Evolutionary conservation across 2,329 filamentous ascomycete genomes (phyloP), one percentile per base, ranked within the genome.

Genomic region (Fonsecaea erecta): DNA sequence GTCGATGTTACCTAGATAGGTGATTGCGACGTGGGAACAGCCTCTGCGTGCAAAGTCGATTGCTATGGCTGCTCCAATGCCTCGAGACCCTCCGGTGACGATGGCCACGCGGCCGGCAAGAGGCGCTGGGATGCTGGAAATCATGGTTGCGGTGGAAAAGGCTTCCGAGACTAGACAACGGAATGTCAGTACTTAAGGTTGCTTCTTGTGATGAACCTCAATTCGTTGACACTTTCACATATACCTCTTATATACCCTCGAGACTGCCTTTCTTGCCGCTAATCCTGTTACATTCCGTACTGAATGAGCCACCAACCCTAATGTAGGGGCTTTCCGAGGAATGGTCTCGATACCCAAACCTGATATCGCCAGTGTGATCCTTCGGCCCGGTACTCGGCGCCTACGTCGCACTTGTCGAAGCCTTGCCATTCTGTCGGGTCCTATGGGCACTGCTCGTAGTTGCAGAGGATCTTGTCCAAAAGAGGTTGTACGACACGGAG

Each of bases 61-160:
- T 6, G 62, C 62, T 8, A 60, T 53, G 3, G 37, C 62, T 16
- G 55, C 62, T 12, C 71, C 71, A 53, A 74, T 62, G 18, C 70
- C 72, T 8, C 65, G 63, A 54, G 21, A 28, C 9, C 21, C 52
- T 21, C 34, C 54, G 2, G 32, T 57, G 2, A 57, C 21, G 18
- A 57, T 21, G 3, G 54, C 54, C 6, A 52, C 48, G 2, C 26
- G 21, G 21, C 48, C 48, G 18, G 26, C 21, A 14, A 52, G 48
- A 52, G 48, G 48, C 3, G 48, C 48, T 2, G 48, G 48, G 21
- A 52, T 52, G 48, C 8, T 52, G 26, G 48, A n/a, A 5, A 40
- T 40, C 37, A 40, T 40, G 14, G 14, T 40, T 3, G 37, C 2
- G 9, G n/a, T 40, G 14, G 5, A 16, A 40, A 16, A 14, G 16